A percentile compares a stretch with the other conserved stretches of the same genome.
Conservation (phyloP, 768 basidiomycete genomes). For the Lentinula sp. region DNA sequence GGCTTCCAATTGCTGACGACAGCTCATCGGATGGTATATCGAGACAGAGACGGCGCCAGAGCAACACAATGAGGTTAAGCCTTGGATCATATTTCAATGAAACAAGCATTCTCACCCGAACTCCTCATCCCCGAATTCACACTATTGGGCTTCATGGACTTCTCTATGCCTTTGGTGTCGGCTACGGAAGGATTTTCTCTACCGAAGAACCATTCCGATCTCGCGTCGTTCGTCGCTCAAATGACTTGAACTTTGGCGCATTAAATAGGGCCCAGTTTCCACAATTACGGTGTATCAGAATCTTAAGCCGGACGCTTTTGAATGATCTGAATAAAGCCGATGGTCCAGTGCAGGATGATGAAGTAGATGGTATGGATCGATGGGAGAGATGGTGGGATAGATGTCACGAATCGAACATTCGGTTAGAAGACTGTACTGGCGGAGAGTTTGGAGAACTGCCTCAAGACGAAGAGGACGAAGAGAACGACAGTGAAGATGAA, state of each 20-base stretch:
- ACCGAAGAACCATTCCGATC: constrained; percentile 36
- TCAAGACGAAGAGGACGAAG: constrained; percentile 21
- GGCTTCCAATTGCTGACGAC: background rate
- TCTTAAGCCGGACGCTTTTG: constrained; percentile 49
- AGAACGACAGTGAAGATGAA: constrained; percentile 15
- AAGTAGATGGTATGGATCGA: constrained; percentile 29
- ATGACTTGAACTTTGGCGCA: constrained; percentile 61
- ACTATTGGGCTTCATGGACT: constrained; percentile 69
- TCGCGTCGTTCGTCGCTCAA: constrained; percentile 43
- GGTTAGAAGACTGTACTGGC: constrained; percentile 76
- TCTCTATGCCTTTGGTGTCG: constrained; percentile 63
- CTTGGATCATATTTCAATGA: constrained; percentile 6
- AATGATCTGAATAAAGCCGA: constrained; percentile 48
- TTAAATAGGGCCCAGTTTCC: constrained; percentile 54
- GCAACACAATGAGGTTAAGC: background rate
- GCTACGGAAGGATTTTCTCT: constrained; percentile 38
- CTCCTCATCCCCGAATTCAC: constrained; percentile 49
- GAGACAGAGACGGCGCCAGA: constrained; percentile 9
- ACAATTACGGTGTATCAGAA: constrained; percentile 49
- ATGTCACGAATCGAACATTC: constrained; percentile 41
- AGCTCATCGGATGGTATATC: constrained; percentile 9
- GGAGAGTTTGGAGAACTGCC: constrained; percentile 49
- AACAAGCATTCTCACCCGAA: constrained; percentile 20
- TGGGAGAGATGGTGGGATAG: constrained; percentile 69
- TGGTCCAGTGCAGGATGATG: constrained; percentile 35